phyloP scores from a whole-genome alignment of 2,329 filamentous ascomycete genomes.

The Diplodia corticola region DNA sequence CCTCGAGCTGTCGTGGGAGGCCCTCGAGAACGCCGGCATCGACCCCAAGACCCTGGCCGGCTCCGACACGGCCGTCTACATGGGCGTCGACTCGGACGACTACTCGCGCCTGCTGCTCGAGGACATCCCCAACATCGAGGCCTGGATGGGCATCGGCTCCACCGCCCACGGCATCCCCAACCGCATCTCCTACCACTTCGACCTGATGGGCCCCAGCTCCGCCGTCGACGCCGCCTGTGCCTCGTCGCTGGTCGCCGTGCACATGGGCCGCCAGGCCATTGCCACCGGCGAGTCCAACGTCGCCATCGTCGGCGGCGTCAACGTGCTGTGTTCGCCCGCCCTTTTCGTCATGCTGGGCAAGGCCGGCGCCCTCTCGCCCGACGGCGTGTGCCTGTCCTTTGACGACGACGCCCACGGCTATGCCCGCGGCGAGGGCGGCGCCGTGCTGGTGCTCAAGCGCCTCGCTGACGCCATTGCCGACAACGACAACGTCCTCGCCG shows the following conservation, averaged over 20 bases:
- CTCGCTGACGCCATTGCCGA: slow-evolving; percentile 32
- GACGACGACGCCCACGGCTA: slow-evolving; percentile 36
- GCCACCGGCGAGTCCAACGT: slow-evolving; percentile 33
- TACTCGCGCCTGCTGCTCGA: slow-evolving; percentile 41
- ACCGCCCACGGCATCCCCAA: slow-evolving; percentile 41
- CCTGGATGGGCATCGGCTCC: slow-evolving; percentile 45
- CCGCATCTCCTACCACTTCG: slow-evolving; percentile 38
- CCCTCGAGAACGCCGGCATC: slow-evolving; percentile 26
- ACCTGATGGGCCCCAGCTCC: slow-evolving; percentile 45
- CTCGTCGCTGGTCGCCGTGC: slow-evolving; percentile 36
- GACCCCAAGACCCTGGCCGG: slow-evolving; percentile 27
- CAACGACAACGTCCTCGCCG: slow-evolving; percentile 35
- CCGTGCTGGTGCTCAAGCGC: slow-evolving; percentile 34
- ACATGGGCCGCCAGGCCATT: slow-evolving; percentile 36
- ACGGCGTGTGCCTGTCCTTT: slow-evolving; percentile 33
- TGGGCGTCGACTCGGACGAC: slow-evolving; percentile 37
- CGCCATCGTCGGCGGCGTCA: slow-evolving; percentile 38
- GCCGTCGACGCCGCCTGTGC: slow-evolving; percentile 43
- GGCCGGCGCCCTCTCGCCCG: slow-evolving; percentile 29
- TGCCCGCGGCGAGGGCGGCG: slow-evolving; percentile 37
- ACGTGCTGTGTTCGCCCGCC: slow-evolving; percentile 37
- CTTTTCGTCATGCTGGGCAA: slow-evolving; percentile 33
- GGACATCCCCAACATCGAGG: slow-evolving; percentile 40
- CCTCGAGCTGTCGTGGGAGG: slow-evolving; percentile 27
- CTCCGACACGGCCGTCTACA: slow-evolving; percentile 31